These are phyloP conservation scores for Fomitopsis pinicola DNA, from an alignment of 1,284 basidiomycete species.

Conservation along the genomic window DNA sequence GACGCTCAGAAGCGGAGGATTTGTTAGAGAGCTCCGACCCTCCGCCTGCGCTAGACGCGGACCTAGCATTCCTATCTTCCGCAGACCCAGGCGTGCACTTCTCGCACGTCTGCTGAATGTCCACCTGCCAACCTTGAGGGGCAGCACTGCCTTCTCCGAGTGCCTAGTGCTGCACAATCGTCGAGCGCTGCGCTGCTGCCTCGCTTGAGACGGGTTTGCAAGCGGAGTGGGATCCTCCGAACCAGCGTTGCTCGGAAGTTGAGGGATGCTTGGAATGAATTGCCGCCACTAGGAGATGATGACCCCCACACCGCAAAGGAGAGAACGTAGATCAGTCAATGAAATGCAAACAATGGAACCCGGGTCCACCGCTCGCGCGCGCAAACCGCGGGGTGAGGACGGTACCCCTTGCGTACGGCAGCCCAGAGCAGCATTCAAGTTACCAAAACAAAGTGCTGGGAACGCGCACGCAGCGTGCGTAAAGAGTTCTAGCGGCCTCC, in stretches of 20 bases:
- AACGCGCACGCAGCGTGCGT: neutral
- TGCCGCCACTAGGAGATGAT: neutral
- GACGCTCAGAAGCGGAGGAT: neutral
- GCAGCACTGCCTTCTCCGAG: neutral
- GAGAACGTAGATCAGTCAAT: neutral
- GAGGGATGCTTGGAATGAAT: neutral
- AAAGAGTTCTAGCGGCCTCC: neutral
- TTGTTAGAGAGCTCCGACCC: neutral
- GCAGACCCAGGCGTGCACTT: neutral
- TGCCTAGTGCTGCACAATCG: neutral
- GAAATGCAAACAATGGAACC: neutral
- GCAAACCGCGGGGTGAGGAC: neutral
- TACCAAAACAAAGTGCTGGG: neutral
- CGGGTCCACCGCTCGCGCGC: neutral
- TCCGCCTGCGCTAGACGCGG: neutral
- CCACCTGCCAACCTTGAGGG: neutral
- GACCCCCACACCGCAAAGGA: neutral
- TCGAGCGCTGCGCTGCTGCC: neutral
- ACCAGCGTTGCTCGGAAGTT: neutral
- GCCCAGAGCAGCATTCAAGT: neutral
- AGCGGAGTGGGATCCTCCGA: neutral
- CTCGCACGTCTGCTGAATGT: neutral
- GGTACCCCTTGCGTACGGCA: neutral
- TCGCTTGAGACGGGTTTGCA: neutral
- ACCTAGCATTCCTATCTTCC: neutral